Evolutionary conservation across 164 flowering plant genomes (phyloP).

Genomic region (Paratinospora sagittata): DNA sequence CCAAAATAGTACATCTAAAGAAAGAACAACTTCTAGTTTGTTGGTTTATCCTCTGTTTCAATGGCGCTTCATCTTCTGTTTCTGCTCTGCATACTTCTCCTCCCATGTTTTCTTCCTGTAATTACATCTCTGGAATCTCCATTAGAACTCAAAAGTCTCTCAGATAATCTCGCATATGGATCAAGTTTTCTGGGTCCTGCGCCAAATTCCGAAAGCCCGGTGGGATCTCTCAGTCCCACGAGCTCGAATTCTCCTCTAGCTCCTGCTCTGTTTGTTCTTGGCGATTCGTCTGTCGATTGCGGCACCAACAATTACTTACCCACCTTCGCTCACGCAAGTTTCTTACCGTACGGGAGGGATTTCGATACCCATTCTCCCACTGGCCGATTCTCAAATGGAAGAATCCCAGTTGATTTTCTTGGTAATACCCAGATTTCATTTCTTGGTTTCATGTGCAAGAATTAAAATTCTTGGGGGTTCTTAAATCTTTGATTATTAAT

Average conservation of each 20-base stretch:
- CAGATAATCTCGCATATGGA: background rate
- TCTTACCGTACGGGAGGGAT: conserved; percentile 77
- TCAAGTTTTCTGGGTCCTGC: background rate
- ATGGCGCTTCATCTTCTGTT: background rate
- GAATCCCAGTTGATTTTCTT: conserved; percentile 82
- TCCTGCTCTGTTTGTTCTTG: conserved; percentile 75
- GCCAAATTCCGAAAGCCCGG: background rate
- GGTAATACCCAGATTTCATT: conserved; percentile 46
- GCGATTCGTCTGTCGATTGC: conserved; percentile 83
- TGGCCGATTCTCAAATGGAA: conserved; percentile 86
- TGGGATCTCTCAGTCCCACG: conserved; percentile 8
- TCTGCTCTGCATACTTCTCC: background rate
- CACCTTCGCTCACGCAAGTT: conserved; percentile 76
- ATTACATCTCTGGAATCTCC: background rate
- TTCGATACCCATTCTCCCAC: conserved; percentile 83
- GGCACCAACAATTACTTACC: conserved; percentile 77
- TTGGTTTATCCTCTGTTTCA: background rate
- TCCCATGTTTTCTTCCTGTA: background rate
- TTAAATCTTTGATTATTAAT: background rate
- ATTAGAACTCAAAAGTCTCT: background rate
- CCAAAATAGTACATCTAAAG: too few relatives aligned
- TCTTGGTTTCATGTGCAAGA: too few relatives aligned
- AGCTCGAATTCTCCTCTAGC: conserved; percentile 31
- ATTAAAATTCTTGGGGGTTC: too few relatives aligned
- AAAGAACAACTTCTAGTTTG: too few relatives aligned